phyloP scores from a whole-genome alignment of 257 asterid genomes.

The Penstemon newberryi region DNA sequence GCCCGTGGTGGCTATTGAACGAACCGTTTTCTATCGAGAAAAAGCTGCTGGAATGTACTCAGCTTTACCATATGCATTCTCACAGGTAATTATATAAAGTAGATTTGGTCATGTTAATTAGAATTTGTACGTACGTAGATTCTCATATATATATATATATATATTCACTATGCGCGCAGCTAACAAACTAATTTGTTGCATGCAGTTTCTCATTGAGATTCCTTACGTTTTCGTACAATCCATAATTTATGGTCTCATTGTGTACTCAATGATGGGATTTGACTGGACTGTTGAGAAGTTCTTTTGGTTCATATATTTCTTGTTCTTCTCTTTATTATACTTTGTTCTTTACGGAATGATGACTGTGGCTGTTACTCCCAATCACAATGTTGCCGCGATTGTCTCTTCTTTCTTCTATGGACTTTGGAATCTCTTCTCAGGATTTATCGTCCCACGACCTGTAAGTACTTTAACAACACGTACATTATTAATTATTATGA shows the following conservation, averaged over 20 bases:
- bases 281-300: constrained; percentile 62
- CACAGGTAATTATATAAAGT: constrained; percentile 42
- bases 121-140: no score
- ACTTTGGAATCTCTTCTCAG: constrained; percentile 72
- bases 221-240: constrained; percentile 61
- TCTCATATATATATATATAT: no score
- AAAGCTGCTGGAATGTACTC: constrained; percentile 88
- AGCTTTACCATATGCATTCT: constrained; percentile 76
- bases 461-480: constrained; percentile 40
- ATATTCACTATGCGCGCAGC: neutral
- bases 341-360: constrained; percentile 77
- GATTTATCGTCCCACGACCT: constrained; percentile 69
- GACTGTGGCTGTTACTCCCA: constrained; percentile 74
- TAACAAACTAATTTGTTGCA: neutral
- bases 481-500: neutral
- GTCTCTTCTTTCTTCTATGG: constrained; percentile 54
- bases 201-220: constrained; percentile 62
- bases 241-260: constrained; percentile 46
- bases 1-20: constrained; percentile 76
- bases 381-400: constrained; percentile 60
- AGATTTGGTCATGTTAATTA: neutral
- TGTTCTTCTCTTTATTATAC: constrained; percentile 62
- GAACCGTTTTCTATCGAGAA: constrained; percentile 81
- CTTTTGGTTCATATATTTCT: constrained; percentile 68
- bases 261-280: constrained; percentile 67